Base-by-base conservation (phyloP, 2,329 filamentous ascomycete species). In the Neofusicoccum sp. region DNA sequence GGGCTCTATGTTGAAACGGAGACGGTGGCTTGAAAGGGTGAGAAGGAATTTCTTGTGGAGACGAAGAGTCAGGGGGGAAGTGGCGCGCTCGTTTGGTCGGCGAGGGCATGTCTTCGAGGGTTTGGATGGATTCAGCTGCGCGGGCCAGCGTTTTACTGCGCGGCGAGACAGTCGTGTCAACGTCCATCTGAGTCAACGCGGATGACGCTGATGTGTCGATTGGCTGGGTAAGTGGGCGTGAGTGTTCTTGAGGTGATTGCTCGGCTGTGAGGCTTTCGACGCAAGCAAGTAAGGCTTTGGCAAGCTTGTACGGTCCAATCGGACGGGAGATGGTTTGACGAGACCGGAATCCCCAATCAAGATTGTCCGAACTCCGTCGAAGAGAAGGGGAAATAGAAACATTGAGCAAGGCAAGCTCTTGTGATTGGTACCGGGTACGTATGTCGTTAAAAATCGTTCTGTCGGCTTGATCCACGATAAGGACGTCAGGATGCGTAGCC, bases 221-320 rank as follows among this genome's bases (percentile, higher is more conserved):
- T 24, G 26, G 36, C 26, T 43, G 51, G 8, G 51, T 56, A 14
- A 43, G 14, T 24, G 36, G 51, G 12, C 51, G 51, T 43, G 51
- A 7, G 1, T 6, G n/a, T 3, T 43, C 36, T 1, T 41, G 36
- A 11, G 16, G n/a, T 7, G 53, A 24, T 11, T 41, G 36, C 7
- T 56, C 51, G 14, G 41, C 51, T 12, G 51, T 14, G 4, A 49
- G 24, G 30, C 47, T 49, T 11, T 60, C 57, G 4, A 44, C 44
- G 14, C 57, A 60, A 4, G 47, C 40, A 14, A 53, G 60, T 2
- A 75, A 62, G 4, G 73, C 71, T 59, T 71, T 74, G 34, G 71
- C 68, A 57, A 75, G 66, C 62, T 75, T 75, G 61, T 75, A 72
- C n/a, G 73, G 73, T 31, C 73, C 73, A 16, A 60, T 43, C 6